A percentile compares a stretch with the other conserved stretches of the same genome.
Conservation (phyloP, 495 filamentous ascomycete species). For the Baudoinia panamericana region DNA sequence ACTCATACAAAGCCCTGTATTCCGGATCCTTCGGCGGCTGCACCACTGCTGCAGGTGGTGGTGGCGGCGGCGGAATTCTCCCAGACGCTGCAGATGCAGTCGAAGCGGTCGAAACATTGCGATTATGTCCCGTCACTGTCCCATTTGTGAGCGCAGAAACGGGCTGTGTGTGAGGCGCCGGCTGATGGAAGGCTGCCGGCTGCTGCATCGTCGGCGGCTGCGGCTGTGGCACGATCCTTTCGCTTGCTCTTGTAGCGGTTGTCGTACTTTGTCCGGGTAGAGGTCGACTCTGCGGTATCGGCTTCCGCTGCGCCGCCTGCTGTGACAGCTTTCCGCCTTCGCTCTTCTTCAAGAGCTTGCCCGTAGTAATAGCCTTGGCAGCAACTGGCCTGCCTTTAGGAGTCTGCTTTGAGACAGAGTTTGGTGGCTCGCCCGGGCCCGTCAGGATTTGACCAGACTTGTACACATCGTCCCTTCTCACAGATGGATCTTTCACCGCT, state of each 20-base stretch:
- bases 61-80: slow-evolving; percentile 46
- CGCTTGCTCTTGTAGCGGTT: slow-evolving; percentile 24
- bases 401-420: slow-evolving; percentile 68
- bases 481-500: slow-evolving; percentile 68
- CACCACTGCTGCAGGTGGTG: slow-evolving; percentile 59
- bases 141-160: slow-evolving; percentile 36
- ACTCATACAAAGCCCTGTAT: slow-evolving; percentile 78
- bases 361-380: slow-evolving; percentile 76
- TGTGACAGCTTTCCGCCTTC: slow-evolving; percentile 56
- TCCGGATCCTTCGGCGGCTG: slow-evolving; percentile 61
- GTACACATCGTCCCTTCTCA: slow-evolving; percentile 65
- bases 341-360: slow-evolving; percentile 80
- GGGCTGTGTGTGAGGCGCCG: slow-evolving; percentile 33
- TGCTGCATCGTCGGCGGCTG: slow-evolving; percentile 33
- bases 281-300: slow-evolving; percentile 27
- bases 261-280: slow-evolving; percentile 15
- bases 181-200: slow-evolving; percentile 25
- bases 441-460: slow-evolving; percentile 90
- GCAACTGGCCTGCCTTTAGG: slow-evolving; percentile 74
- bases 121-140: slow-evolving; percentile 32
- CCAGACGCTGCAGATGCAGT: slow-evolving; percentile 32
- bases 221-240: slow-evolving; percentile 26
- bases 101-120: slow-evolving; percentile 36
- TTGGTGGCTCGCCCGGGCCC: slow-evolving; percentile 66
- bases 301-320: slow-evolving; percentile 28